Percentiles rank a stretch among this genome's conserved stretches.
Conservation (phyloP, 2,329 filamentous ascomycete genomes). For the Annulohypoxylon truncatum region DNA sequence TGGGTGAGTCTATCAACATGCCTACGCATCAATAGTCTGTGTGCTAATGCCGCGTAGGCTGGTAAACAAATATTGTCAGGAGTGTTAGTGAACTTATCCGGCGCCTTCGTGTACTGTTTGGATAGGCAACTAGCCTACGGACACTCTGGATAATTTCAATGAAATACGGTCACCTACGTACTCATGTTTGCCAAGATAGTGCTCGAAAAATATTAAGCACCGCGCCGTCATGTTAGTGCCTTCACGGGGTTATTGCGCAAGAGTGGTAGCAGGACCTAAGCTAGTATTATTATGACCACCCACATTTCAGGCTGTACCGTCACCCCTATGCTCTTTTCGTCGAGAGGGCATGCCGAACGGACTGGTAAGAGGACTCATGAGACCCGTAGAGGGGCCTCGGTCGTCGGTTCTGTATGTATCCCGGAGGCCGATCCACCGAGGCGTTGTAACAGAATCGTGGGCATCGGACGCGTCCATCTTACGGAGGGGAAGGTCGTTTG, state of each 20-base stretch:
- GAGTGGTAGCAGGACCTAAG: too few relatives aligned
- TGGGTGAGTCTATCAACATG: constrained; percentile 44
- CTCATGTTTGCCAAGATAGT: background rate
- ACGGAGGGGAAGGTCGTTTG: constrained; percentile 40
- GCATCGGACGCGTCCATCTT: background rate
- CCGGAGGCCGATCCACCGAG: constrained; percentile 39
- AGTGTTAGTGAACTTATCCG: constrained; percentile 18
- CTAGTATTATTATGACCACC: background rate
- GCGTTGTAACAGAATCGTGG: constrained; percentile 18
- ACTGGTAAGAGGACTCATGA: constrained; percentile 45
- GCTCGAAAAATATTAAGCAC: background rate
- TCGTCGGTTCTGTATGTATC: constrained; percentile 40
- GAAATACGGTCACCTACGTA: background rate
- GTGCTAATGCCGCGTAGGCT: constrained; percentile 23
- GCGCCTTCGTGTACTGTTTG: background rate
- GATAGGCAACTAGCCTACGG: background rate
- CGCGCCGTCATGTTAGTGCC: background rate
- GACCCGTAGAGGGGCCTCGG: constrained; percentile 42
- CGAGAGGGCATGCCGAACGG: constrained; percentile 41
- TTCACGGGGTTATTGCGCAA: background rate
- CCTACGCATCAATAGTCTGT: background rate
- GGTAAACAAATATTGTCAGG: constrained; percentile 40
- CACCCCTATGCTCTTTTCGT: constrained; percentile 40
- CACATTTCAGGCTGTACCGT: constrained; percentile 13
- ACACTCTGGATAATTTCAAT: background rate